Evolutionary conservation across 768 basidiomycete species (phyloP).

Genomic region (Lepiota subincarnata): DNA sequence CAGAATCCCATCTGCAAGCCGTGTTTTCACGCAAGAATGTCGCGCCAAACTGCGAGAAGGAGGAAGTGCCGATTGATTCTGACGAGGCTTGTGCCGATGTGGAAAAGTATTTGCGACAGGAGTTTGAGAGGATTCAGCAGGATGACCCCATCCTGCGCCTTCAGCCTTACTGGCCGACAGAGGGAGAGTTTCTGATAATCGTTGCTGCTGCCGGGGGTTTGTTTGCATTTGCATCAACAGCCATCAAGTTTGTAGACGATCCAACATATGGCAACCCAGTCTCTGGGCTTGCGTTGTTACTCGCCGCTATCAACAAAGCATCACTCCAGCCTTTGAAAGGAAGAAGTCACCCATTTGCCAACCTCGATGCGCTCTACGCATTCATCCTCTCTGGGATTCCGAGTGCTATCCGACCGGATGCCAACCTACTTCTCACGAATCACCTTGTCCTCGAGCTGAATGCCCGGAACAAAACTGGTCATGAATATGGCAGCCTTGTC

Average conservation of each 20-base stretch:
- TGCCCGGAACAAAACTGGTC: too few relatives aligned
- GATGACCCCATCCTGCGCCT: background rate
- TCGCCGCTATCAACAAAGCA: background rate
- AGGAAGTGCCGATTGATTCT: conserved; percentile 11
- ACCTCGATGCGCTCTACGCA: background rate
- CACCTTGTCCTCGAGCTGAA: too few relatives aligned
- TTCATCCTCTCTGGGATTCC: conserved; percentile 3
- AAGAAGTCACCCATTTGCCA: background rate
- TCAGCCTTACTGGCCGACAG: background rate
- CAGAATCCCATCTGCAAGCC: conserved; percentile 19
- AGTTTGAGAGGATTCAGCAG: conserved; percentile 11
- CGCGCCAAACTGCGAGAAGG: background rate
- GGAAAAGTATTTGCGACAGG: conserved; percentile 12
- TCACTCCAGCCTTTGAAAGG: background rate
- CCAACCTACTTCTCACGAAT: background rate
- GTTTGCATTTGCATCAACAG: background rate
- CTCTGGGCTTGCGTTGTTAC: background rate
- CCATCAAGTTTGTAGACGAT: background rate
- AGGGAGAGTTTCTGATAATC: background rate
- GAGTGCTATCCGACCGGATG: background rate
- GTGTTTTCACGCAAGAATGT: conserved; percentile 6
- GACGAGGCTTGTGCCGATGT: conserved; percentile 16
- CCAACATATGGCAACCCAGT: too few relatives aligned
- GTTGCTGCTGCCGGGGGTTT: background rate
- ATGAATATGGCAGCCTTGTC: background rate